phyloP scores from a whole-genome alignment of 176 grass and related monocot genomes.

The bread wheat (Triticum aestivum) region DNA sequence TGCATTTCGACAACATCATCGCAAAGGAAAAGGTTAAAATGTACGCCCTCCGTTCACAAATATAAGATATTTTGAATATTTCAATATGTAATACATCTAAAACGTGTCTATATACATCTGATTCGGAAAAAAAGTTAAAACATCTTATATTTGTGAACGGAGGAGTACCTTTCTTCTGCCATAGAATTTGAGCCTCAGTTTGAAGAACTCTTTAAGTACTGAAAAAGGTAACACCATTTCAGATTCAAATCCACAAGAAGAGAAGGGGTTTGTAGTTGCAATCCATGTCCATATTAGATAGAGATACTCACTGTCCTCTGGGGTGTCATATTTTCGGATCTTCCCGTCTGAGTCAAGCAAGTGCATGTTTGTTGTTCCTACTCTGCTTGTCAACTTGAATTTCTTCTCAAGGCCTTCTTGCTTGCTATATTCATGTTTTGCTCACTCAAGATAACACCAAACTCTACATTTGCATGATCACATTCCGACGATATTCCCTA shows the following conservation, averaged over 20 bases:
- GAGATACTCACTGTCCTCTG: slow-evolving; percentile 66
- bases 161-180: slow-evolving; percentile 66
- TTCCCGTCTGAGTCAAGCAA: slow-evolving; percentile 70
- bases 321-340: slow-evolving; percentile 77
- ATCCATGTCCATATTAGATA: too few relatives aligned
- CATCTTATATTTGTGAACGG: too few relatives aligned
- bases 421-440: slow-evolving; percentile 67
- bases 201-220: slow-evolving; percentile 79
- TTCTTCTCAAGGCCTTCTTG: slow-evolving; percentile 89
- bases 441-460: slow-evolving; percentile 53
- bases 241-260: background rate
- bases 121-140: too few relatives aligned
- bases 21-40: background rate
- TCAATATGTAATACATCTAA: too few relatives aligned
- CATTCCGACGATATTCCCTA: slow-evolving; percentile 50
- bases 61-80: too few relatives aligned
- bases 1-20: background rate
- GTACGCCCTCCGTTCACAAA: too few relatives aligned
- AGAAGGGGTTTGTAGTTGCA: too few relatives aligned
- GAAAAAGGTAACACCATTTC: background rate
- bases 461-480: slow-evolving; percentile 58
- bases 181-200: slow-evolving; percentile 62
- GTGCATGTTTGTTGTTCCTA: slow-evolving; percentile 92
- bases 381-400: slow-evolving; percentile 76
- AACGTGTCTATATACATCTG: too few relatives aligned